Evolutionary conservation across 768 basidiomycete species (phyloP), one percentile per base, ranked within the genome.

Genomic region (Hygrophorus pudorinus): DNA sequence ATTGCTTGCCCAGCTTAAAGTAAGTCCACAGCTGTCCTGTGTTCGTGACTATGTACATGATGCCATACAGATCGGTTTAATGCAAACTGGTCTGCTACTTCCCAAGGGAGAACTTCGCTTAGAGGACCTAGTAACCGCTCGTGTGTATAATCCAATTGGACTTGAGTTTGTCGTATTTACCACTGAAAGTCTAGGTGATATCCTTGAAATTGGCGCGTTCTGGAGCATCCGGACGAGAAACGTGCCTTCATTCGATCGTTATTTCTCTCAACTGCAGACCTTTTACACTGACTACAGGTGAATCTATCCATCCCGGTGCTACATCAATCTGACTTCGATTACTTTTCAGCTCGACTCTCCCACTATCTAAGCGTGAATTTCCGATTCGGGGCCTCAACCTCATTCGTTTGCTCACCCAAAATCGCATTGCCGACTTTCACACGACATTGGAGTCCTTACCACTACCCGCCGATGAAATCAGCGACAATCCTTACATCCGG

Each of bases 341-440:
- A 29, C 11, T 8, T 33, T n/a, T 21, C 39, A 82, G 89, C 61
- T 69, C 79, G 42, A 64, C 70, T 48, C 79, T 97, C 33, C 85
- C 88, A 1, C 80, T 77, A 2, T 97, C 94, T 12, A 77, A 82
- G 48, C 81, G 85, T 59, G 88, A 93, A 66, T 86, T 79, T 51
- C 77, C 91, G 38, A 80, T 96, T 47, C 83, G 88, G 39, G 92
- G 93, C 5, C 79, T 99, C 28, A 85, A 94, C 59, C 86, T 99
- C 62, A 90, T 97, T 58, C 85, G 88, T 37, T 79, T 97, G 47
- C 80, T 99, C 55, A 90, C 89, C 7, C 88, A 90, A 60, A 96
- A 96, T 63, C 82, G 90, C 58, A 94, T 97, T 53, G 92, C 94
- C 28, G 89, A 94, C 61, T 98, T 98, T 68, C 94, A 99, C 63